A percentile compares a stretch with the other conserved stretches of the same genome.
Evolutionary conservation across 2,329 filamentous ascomycete species (phyloP).

Genomic region (Massarina eburnea): DNA sequence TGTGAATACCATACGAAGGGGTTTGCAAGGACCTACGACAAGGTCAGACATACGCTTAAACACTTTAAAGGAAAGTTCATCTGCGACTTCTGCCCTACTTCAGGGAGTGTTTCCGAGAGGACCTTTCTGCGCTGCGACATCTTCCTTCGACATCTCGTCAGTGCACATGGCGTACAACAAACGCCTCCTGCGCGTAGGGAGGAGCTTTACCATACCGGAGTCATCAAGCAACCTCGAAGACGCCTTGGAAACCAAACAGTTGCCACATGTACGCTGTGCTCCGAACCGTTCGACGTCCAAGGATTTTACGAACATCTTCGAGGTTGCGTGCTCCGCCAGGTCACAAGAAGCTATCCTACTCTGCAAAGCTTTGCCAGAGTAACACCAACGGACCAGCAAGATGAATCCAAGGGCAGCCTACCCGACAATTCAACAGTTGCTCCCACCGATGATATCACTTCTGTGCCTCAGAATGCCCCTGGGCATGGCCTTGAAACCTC

Average conservation of each 20-base stretch:
- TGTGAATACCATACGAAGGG: conserved; percentile 88
- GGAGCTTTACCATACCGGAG: conserved; percentile 69
- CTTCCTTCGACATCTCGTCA: conserved; percentile 84
- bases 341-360: conserved; percentile 7
- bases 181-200: conserved; percentile 81
- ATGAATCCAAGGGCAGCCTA: not conserved
- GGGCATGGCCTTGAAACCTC: not conserved
- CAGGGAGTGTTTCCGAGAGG: conserved; percentile 79
- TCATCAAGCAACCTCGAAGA: conserved; percentile 1
- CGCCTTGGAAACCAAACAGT: conserved; percentile 63
- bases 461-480: not conserved
- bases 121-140: conserved; percentile 88
- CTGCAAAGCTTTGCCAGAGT: not conserved
- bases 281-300: conserved; percentile 81
- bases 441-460: not conserved
- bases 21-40: conserved; percentile 88
- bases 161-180: conserved; percentile 83
- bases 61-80: conserved; percentile 95
- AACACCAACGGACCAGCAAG: not conserved
- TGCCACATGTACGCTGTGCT: conserved; percentile 86
- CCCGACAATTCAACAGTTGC: conserved; percentile 1
- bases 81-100: conserved; percentile 86
- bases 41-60: conserved; percentile 83
- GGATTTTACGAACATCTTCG: conserved; percentile 93
- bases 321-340: conserved; percentile 62